These are phyloP conservation scores for Aspergillus sp. DNA, from an alignment of 2,329 filamentous ascomycete species.

Conservation along the genomic window DNA sequence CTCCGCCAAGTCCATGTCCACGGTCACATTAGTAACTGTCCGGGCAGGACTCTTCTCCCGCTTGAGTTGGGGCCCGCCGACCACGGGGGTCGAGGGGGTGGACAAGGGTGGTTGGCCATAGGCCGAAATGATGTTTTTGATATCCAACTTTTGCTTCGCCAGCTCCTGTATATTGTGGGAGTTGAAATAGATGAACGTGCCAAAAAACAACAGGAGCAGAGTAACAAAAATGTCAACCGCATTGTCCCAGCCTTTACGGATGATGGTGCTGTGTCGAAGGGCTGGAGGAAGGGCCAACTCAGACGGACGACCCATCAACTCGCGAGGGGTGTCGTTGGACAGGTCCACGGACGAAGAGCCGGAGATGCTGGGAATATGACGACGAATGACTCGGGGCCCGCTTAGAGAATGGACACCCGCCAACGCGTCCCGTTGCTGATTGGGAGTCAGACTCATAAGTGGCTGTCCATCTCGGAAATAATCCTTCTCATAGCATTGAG, in stretches of 20 bases:
- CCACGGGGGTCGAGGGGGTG: conserved; percentile 37
- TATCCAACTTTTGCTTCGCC: conserved; percentile 43
- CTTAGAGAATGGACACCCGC: conserved; percentile 70
- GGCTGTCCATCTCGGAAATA: conserved; percentile 41
- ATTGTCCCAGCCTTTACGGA: conserved; percentile 47
- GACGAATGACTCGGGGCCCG: conserved; percentile 35
- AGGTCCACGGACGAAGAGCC: conserved; percentile 34
- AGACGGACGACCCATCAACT: conserved; percentile 33
- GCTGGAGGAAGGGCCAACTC: conserved; percentile 38
- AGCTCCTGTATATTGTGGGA: conserved; percentile 39
- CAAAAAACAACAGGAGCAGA: conserved; percentile 38
- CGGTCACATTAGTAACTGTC: conserved; percentile 27
- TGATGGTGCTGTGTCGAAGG: conserved; percentile 42
- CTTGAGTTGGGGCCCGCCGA: conserved; percentile 26
- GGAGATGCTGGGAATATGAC: conserved; percentile 46
- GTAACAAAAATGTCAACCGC: conserved; percentile 44
- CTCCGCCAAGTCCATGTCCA: conserved; percentile 27
- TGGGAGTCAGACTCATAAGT: conserved; percentile 35
- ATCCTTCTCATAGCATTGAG: conserved; percentile 55
- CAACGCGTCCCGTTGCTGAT: conserved; percentile 59
- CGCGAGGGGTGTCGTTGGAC: conserved; percentile 38
- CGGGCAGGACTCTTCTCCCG: conserved; percentile 22
- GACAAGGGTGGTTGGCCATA: conserved; percentile 37
- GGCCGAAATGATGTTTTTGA: conserved; percentile 44
- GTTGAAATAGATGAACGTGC: conserved; percentile 44